phyloP scores from a whole-genome alignment of 371 early-diverging fungal species.

The Mortierella sp. region DNA sequence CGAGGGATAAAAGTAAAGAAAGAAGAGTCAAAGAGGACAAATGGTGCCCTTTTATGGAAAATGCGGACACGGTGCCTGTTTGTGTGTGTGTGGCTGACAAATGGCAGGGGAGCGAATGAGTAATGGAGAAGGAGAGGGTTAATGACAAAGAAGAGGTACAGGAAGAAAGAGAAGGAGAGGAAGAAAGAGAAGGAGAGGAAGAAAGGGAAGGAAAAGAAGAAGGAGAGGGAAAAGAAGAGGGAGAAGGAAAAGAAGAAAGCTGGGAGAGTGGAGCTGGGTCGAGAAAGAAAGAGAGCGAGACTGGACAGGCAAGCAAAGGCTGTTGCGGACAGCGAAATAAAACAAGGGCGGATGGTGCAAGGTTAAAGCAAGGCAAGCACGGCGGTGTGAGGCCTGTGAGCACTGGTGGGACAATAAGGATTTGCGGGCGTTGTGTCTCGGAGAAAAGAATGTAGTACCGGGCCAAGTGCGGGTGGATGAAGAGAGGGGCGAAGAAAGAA shows the following conservation, averaged over 20 bases:
- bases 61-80: background rate
- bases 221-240: background rate
- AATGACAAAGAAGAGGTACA: constrained; percentile 3
- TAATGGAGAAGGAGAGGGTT: background rate
- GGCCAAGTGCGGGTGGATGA: background rate
- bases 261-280: too few relatives aligned
- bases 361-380: too few relatives aligned
- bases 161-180: background rate
- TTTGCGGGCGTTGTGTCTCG: background rate
- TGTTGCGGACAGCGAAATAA: too few relatives aligned
- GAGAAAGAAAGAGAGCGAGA: too few relatives aligned
- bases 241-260: background rate
- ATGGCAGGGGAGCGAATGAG: background rate
- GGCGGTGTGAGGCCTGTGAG: too few relatives aligned
- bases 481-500: background rate
- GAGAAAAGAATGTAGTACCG: background rate
- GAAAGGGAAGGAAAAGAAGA: background rate
- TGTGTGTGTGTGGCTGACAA: constrained; percentile 1
- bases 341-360: too few relatives aligned
- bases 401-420: background rate
- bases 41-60: background rate
- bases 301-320: too few relatives aligned
- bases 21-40: background rate
- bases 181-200: background rate
- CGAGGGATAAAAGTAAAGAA: background rate